Conservation (phyloP, 768 basidiomycete genomes). For the Leccinum longicurvipes region DNA sequence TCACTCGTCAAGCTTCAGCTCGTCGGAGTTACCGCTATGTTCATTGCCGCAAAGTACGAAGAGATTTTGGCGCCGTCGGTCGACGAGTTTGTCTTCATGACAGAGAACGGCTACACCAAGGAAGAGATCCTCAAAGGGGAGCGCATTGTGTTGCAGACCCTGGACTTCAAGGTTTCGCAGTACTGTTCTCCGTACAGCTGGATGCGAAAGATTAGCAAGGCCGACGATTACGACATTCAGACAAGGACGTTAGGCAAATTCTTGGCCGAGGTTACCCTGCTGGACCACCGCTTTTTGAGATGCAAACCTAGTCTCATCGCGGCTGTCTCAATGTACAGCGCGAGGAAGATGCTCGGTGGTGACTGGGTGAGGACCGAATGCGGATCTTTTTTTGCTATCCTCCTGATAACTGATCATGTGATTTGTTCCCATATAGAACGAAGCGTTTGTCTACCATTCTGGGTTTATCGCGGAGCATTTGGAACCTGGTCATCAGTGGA, state of each 20-base stretch:
- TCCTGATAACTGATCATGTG: constrained; percentile 29
- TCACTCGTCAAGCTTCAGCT: constrained; percentile 90
- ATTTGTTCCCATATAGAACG: constrained; percentile 57
- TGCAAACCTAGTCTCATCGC: constrained; percentile 93
- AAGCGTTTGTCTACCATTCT: constrained; percentile 89
- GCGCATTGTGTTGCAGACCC: constrained; percentile 89
- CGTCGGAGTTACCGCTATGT: constrained; percentile 98
- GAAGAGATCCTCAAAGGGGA: constrained; percentile 99
- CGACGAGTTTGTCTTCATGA: constrained; percentile 99
- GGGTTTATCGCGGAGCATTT: constrained; percentile 89
- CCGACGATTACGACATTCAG: constrained; percentile 98
- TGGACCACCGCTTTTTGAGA: constrained; percentile 89
- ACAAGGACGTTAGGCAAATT: constrained; percentile 97
- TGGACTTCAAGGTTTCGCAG: constrained; percentile 93
- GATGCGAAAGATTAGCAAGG: constrained; percentile 98
- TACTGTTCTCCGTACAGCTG: constrained; percentile 99
- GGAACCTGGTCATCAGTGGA: constrained; percentile 70
- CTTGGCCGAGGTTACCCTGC: constrained; percentile 90
- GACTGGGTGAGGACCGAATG: constrained; percentile 77
- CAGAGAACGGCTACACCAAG: constrained; percentile 88
- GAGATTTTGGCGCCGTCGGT: constrained; percentile 96
- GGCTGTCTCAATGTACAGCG: constrained; percentile 96
- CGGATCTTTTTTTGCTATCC: constrained; percentile 8
- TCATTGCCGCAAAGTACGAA: constrained; percentile 98
- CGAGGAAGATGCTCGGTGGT: constrained; percentile 89